Evolutionary conservation across 2,329 filamentous ascomycete genomes (phyloP).

Genomic region (Aspergillus terreus): DNA sequence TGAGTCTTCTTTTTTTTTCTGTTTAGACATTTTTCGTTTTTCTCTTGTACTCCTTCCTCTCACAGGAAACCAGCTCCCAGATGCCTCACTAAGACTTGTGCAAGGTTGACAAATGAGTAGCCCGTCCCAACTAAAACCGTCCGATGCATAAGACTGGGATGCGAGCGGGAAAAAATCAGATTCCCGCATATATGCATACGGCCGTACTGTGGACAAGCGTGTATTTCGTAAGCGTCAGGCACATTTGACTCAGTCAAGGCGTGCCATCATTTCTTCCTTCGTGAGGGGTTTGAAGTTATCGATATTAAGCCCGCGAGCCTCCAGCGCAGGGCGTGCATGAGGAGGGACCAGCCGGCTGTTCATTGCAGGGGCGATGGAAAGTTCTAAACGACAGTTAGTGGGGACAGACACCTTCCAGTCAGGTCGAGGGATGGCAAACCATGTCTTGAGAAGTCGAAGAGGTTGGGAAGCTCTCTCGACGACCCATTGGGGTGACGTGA

Average conservation of each 20-base stretch:
- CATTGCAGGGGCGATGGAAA: conserved; percentile 87
- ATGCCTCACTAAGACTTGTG: conserved; percentile 18
- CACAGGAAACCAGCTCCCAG: conserved; percentile 21
- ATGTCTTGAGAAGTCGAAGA: conserved; percentile 93
- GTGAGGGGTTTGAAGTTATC: conserved; percentile 88
- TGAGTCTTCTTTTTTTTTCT: conserved; percentile 7
- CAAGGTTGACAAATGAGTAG: conserved; percentile 27
- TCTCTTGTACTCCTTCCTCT: conserved; percentile 9
- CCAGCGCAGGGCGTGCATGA: conserved; percentile 72
- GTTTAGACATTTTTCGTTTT: conserved; percentile 9
- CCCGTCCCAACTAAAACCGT: conserved; percentile 28
- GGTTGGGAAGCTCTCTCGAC: conserved; percentile 73
- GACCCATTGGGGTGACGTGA: conserved; percentile 83
- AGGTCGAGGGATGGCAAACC: conserved; percentile 56
- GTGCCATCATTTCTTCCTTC: conserved; percentile 96
- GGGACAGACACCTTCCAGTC: not conserved
- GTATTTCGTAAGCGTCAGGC: conserved; percentile 32
- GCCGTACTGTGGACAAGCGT: conserved; percentile 36
- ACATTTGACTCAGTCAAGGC: conserved; percentile 72
- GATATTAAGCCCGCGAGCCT: conserved; percentile 78
- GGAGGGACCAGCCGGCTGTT: conserved; percentile 84
- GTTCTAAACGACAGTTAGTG: conserved; percentile 56
- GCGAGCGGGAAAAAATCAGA: conserved; percentile 26
- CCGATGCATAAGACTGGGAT: conserved; percentile 29
- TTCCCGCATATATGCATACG: conserved; percentile 28